A percentile compares a stretch with the other conserved stretches of the same genome.
Conservation (phyloP, 2,329 filamentous ascomycete genomes). For the Verticillium alfalfae region DNA sequence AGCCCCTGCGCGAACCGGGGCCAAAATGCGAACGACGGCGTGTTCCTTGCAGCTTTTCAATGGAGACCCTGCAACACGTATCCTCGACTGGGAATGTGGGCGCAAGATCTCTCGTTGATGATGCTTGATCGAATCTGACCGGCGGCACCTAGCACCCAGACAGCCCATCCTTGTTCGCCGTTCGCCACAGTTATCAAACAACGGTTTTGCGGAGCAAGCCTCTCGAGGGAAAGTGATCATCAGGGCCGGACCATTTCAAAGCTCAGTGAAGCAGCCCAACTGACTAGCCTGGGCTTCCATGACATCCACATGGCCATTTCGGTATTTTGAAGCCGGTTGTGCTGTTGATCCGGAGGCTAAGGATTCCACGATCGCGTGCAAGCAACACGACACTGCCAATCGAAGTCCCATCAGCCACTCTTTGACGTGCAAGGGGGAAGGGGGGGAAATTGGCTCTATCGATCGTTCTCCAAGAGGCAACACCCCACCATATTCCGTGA, state of each 20-base stretch:
- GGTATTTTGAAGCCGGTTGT: no score
- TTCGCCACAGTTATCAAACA: background rate
- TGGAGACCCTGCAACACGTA: background rate
- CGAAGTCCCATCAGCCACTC: no score
- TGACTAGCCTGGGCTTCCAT: no score
- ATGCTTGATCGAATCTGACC: background rate
- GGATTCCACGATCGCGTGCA: no score
- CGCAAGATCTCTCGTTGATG: background rate
- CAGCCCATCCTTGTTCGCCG: background rate
- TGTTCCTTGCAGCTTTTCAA: background rate
- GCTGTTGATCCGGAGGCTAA: no score
- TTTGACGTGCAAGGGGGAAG: no score
- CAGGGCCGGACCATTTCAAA: no score
- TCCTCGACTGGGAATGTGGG: background rate
- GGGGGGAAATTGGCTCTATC: no score
- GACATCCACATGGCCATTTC: no score
- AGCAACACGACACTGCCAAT: no score
- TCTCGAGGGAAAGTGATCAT: background rate
- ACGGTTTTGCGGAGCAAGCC: background rate
- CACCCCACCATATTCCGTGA: background rate
- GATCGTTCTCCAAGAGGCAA: no score
- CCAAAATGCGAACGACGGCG: background rate
- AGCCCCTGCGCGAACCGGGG: background rate
- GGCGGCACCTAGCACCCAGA: background rate
- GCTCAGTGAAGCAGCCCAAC: no score